Evolutionary conservation across 2,329 filamentous ascomycete genomes (phyloP).

Genomic region (Colletotrichum sp.): DNA sequence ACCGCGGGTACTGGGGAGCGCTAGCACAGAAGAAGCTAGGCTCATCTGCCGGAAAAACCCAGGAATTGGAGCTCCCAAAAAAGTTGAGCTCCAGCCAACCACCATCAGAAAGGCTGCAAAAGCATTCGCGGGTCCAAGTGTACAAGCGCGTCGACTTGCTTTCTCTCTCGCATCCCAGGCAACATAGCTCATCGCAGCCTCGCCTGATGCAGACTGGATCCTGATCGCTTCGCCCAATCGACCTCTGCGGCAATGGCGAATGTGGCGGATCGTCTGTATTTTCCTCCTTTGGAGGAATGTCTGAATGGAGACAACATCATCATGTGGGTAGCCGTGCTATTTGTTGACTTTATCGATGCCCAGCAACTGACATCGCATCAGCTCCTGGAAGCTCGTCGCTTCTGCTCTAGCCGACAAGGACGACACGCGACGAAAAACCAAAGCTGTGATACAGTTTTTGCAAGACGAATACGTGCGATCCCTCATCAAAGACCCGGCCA

Average conservation of each 20-base stretch:
- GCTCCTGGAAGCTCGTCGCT: slow-evolving; percentile 67
- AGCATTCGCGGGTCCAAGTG: slow-evolving; percentile 18
- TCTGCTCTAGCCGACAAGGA: slow-evolving; percentile 61
- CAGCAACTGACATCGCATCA: slow-evolving; percentile 30
- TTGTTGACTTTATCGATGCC: not conserved
- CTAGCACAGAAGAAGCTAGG: not conserved
- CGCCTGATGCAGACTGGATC: slow-evolving; percentile 21
- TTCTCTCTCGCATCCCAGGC: slow-evolving; percentile 33
- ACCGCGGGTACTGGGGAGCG: not conserved
- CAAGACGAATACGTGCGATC: slow-evolving; percentile 70
- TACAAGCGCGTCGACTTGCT: slow-evolving; percentile 17
- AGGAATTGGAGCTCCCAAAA: slow-evolving; percentile 17
- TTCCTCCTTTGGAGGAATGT: slow-evolving; percentile 85
- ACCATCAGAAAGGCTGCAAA: slow-evolving; percentile 19
- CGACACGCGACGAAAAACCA: slow-evolving; percentile 58
- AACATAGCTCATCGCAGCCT: slow-evolving; percentile 15
- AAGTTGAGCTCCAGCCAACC: slow-evolving; percentile 18
- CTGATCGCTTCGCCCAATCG: slow-evolving; percentile 19
- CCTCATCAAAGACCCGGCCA: slow-evolving; percentile 72
- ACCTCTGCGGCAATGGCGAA: slow-evolving; percentile 69
- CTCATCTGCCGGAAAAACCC: slow-evolving; percentile 1
- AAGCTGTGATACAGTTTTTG: slow-evolving; percentile 71
- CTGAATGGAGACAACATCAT: slow-evolving; percentile 80
- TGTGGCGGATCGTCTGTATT: slow-evolving; percentile 73
- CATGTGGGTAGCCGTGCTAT: slow-evolving; percentile 65